Base-by-base conservation (phyloP, 257 asterid genomes). In the Ophiorrhiza pumila region DNA sequence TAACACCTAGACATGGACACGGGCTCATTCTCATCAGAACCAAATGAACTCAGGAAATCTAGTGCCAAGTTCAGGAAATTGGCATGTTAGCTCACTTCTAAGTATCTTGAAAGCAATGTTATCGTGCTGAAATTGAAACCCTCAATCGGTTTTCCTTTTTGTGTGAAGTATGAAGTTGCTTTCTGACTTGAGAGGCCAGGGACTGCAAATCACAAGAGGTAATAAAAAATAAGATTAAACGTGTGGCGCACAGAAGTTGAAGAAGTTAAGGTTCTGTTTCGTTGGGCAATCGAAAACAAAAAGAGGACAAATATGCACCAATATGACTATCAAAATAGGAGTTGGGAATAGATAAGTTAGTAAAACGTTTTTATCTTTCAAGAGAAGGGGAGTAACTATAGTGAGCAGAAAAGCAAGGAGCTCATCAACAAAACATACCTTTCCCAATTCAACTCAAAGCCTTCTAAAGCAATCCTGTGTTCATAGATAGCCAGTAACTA, bases 401-500 rank as follows among this genome's bases (percentile, higher is more conserved):
- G 7, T n/a, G 11, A 29, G 31, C 59, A 56, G 61, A 23, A 27
- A 5, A 15, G 32, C 47, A 53, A 18, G 37, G n/a, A 49, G 18
- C n/a, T 5, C 14, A 53, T 22, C 42, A 55, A 65, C 49, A 45
- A 29, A 62, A 17, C 50, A 43, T 81, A 93, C 98, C 96, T 93
- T 91, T 76, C 98, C 98, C 77, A 93, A 66, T 77, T 93, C 97
- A 69, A 93, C 98, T 68, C 98, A 61, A 93, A 93, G 75, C 98
- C 98, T 84, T 93, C 93, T 9, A 93, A 97, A 64, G 97, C 97
- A 78, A 91, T 62, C 77, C 98, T 83, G 83, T 93, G 97, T 76
- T 93, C 98, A 43, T 93, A 93, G 72, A 93, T 91, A 31, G 97
- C 98, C 85, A 93, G 78, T 77, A 93, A 79, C 98, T 93, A 90